Conservation (phyloP, 1,284 basidiomycete genomes). For the Polyporus tsugae region DNA sequence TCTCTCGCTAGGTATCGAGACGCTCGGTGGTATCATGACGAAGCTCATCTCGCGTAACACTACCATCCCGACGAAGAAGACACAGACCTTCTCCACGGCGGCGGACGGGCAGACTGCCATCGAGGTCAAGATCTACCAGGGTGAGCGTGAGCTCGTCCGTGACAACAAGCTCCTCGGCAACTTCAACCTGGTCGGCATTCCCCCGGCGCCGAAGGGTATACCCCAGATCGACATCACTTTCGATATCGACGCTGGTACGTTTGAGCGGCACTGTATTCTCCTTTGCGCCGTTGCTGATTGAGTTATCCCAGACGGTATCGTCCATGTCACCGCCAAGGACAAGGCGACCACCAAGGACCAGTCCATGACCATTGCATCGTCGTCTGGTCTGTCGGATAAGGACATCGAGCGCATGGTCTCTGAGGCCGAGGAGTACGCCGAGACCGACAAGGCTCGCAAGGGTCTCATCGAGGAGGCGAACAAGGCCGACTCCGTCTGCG, state of each 20-base stretch:
- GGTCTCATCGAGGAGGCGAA: constrained; percentile 96
- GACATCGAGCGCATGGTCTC: constrained; percentile 98
- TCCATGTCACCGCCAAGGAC: constrained; percentile 96
- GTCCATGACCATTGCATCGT: constrained; percentile 97
- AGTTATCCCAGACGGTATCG: constrained; percentile 79
- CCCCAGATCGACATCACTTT: constrained; percentile 99
- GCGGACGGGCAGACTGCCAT: constrained; percentile 96
- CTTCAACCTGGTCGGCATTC: constrained; percentile 98
- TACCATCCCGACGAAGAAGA: constrained; percentile 99
- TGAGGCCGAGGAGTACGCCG: constrained; percentile 94
- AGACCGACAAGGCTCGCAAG: constrained; percentile 90
- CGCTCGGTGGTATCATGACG: constrained; percentile 99
- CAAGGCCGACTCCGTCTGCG: constrained; percentile 94
- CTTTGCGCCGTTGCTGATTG: constrained; percentile 8
- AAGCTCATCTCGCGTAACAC: constrained; percentile 96
- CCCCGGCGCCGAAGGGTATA: constrained; percentile 97
- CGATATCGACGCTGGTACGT: constrained; percentile 94
- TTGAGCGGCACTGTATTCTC: not conserved
- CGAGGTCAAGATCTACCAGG: constrained; percentile 98
- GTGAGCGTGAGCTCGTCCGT: constrained; percentile 96
- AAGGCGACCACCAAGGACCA: constrained; percentile 98
- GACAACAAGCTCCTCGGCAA: constrained; percentile 99
- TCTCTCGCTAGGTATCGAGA: constrained; percentile 95
- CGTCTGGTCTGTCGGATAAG: constrained; percentile 94
- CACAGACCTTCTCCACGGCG: constrained; percentile 97